Conservation (phyloP, 257 asterid genomes). For the Schizonepeta tenuifolia region DNA sequence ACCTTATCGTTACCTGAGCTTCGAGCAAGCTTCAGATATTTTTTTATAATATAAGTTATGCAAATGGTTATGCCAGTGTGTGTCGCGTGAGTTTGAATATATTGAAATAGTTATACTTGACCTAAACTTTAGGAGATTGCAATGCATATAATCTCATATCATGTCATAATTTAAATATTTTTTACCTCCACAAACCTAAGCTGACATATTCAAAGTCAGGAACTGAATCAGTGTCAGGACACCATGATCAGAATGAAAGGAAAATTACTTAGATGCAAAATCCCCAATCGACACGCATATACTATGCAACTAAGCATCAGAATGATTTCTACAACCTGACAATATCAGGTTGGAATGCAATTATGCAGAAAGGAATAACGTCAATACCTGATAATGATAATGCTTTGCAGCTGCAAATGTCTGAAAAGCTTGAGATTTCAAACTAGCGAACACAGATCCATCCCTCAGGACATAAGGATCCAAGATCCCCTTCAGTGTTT, state of each 20-base stretch:
- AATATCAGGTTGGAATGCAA: constrained; percentile 23
- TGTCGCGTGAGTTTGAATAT: background rate
- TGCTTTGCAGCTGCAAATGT: constrained; percentile 52
- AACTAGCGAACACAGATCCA: constrained; percentile 41
- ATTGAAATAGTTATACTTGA: background rate
- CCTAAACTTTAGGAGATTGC: background rate
- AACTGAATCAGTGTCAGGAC: constrained; percentile 17
- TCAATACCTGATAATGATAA: constrained; percentile 76
- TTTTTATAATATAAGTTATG: background rate
- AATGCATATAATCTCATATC: constrained; percentile 1
- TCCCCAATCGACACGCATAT: background rate
- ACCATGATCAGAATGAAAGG: constrained; percentile 18
- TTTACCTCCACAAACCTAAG: constrained; percentile 1
- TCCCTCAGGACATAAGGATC: constrained; percentile 43
- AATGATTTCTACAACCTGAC: constrained; percentile 3
- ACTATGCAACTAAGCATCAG: background rate
- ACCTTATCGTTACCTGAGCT: background rate
- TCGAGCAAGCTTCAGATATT: background rate
- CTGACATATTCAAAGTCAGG: constrained; percentile 7
- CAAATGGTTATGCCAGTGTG: background rate
- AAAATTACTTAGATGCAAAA: constrained; percentile 6
- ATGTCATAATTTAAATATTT: background rate
- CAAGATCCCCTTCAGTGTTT: constrained; percentile 44
- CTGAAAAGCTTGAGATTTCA: constrained; percentile 50
- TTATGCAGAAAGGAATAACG: background rate